Evolutionary conservation across 495 filamentous ascomycete genomes (phyloP).

Genomic region (Neurospora sp.): DNA sequence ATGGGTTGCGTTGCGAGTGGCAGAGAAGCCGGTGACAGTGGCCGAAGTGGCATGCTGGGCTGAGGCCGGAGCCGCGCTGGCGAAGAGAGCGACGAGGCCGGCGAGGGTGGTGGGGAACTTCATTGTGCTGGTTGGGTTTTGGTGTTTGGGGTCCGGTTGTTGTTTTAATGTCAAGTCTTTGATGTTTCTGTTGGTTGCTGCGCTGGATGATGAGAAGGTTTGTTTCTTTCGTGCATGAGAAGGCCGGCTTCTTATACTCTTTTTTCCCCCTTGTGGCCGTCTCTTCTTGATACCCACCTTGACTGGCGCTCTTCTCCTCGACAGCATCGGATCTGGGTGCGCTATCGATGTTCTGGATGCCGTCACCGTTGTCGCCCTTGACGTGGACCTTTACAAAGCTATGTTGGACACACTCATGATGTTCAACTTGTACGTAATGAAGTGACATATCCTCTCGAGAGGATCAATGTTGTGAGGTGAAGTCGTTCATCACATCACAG

Average conservation of each 20-base stretch:
- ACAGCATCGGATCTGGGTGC: not conserved
- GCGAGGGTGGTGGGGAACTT: conserved; percentile 2
- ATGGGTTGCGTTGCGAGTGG: not conserved
- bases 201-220: not conserved
- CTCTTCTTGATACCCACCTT: not conserved
- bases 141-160: not conserved
- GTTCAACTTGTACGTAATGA: not conserved
- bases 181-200: not conserved
- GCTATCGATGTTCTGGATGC: not conserved
- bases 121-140: not conserved
- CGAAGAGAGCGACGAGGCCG: not conserved
- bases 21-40: not conserved
- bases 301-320: not conserved
- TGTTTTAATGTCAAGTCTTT: not conserved
- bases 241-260: not conserved
- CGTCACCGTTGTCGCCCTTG: not conserved
- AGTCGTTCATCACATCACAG: not conserved
- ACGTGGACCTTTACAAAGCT: not conserved
- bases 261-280: not conserved
- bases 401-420: not conserved
- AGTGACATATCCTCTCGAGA: not conserved
- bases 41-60: not conserved
- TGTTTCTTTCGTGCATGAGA: not conserved
- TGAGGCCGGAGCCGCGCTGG: not conserved
- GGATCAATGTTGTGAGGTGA: not conserved